Evolutionary conservation across 225 moss, liverwort and hornwort genomes (phyloP).

Genomic region (Climacium dendroides): DNA sequence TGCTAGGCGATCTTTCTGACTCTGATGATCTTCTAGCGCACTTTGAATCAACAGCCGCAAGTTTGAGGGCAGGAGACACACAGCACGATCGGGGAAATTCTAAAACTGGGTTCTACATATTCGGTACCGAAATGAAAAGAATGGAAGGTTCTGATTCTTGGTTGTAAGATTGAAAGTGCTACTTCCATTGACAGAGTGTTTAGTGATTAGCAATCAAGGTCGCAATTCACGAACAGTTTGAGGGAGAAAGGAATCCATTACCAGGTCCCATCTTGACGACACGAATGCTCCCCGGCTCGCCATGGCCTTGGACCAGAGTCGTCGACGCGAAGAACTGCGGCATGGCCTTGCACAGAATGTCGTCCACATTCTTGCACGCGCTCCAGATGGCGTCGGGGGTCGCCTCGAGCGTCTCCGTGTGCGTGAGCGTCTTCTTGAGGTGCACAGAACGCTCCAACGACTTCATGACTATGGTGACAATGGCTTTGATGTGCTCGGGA

Average conservation of each 20-base stretch:
- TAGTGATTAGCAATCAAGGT: too few relatives aligned
- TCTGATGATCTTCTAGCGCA: neutral
- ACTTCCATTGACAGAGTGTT: neutral
- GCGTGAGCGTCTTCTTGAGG: neutral
- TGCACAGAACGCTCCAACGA: neutral
- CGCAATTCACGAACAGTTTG: neutral
- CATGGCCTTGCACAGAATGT: constrained; percentile 1
- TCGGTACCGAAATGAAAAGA: too few relatives aligned
- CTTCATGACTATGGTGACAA: neutral
- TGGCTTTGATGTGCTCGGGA: constrained; percentile 1
- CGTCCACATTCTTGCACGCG: constrained; percentile 2
- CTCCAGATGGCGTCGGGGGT: neutral
- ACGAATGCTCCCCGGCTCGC: constrained; percentile 16
- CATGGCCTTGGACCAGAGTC: constrained; percentile 2
- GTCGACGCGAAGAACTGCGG: constrained; percentile 6
- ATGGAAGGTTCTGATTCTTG: neutral
- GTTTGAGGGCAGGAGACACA: neutral
- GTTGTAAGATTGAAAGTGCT: neutral
- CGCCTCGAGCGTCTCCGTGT: neutral
- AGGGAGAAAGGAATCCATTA: neutral
- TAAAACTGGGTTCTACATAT: neutral
- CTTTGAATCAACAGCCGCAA: neutral
- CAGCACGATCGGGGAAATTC: neutral
- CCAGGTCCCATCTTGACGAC: constrained; percentile 20
- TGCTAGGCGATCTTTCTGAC: neutral